Conservation (phyloP, 371 early-diverging fungal species). For the Pancytospora epiphaga region DNA sequence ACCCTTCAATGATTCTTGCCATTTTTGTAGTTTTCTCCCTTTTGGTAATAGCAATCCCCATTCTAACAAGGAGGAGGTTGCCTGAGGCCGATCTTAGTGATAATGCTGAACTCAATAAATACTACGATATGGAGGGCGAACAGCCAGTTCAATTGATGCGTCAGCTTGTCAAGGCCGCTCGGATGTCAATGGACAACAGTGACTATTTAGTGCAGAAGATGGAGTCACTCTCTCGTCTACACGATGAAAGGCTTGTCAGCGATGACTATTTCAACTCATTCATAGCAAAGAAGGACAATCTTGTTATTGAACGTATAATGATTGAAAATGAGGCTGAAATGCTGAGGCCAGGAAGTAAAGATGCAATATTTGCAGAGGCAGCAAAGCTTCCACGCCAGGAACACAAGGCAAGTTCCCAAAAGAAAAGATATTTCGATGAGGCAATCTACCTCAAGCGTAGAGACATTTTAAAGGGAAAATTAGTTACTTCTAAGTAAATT, state of each 20-base stretch:
- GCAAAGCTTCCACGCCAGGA: not conserved
- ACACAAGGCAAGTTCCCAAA: not conserved
- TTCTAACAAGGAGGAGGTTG: not conserved
- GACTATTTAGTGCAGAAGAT: not conserved
- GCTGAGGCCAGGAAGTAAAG: not conserved
- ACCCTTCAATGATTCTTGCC: not conserved
- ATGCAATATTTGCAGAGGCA: constrained; percentile 27
- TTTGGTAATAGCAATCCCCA: not conserved
- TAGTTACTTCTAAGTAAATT: no score
- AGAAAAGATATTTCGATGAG: constrained; percentile 5
- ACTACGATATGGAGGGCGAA: not conserved
- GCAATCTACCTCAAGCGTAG: not conserved
- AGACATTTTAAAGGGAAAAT: no score
- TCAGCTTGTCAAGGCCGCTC: constrained; percentile 22
- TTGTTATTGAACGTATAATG: constrained; percentile 8
- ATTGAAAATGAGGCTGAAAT: constrained; percentile 26
- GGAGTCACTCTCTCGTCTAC: not conserved
- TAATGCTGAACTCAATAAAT: constrained; percentile 1
- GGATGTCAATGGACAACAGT: not conserved
- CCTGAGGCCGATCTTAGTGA: not conserved
- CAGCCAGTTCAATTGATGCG: not conserved
- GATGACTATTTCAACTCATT: constrained; percentile 21
- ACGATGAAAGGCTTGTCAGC: not conserved
- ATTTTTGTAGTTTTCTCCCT: not conserved
- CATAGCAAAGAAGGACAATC: not conserved